A percentile compares a stretch with the other conserved stretches of the same genome.
Conservation (phyloP, 2,329 filamentous ascomycete species). For the Stagonosporopsis cucurbitacearum region DNA sequence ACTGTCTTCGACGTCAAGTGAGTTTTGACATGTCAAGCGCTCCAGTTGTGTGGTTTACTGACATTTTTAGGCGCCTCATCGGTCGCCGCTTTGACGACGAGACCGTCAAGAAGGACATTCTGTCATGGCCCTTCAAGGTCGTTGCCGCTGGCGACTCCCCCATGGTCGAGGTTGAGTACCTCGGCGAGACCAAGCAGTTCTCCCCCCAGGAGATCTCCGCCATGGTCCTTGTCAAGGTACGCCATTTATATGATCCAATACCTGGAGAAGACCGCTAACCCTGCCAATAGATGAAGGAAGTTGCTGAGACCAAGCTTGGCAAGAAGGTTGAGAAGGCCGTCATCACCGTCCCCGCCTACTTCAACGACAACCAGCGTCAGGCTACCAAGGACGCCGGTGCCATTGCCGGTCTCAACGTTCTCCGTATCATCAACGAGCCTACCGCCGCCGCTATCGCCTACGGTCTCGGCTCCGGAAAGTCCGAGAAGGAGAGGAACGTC, state of each 20-base stretch:
- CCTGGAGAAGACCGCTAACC: constrained; percentile 28
- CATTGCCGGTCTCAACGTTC: constrained; percentile 95
- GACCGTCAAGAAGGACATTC: constrained; percentile 97
- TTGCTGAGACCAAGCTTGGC: constrained; percentile 96
- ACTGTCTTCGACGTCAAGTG: constrained; percentile 99
- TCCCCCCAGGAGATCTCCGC: constrained; percentile 98
- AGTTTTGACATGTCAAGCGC: constrained; percentile 48
- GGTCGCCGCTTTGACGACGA: constrained; percentile 94
- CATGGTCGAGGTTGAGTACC: constrained; percentile 93
- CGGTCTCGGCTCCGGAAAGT: constrained; percentile 93
- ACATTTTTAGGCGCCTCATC: constrained; percentile 81
- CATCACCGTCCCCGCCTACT: constrained; percentile 98
- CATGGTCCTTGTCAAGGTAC: constrained; percentile 97
- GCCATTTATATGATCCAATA: constrained; percentile 3
- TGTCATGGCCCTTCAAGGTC: constrained; percentile 99
- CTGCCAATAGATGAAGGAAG: constrained; percentile 87
- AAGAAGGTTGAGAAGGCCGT: constrained; percentile 99
- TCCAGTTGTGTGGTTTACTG: constrained; percentile 29
- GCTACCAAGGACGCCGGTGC: constrained; percentile 99
- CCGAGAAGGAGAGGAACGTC: constrained; percentile 97
- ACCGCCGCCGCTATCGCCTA: constrained; percentile 98
- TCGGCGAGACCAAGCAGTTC: constrained; percentile 93
- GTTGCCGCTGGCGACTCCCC: constrained; percentile 87
- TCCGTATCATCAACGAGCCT: constrained; percentile 99
- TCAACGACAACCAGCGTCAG: constrained; percentile 99